Percentiles rank a stretch among this genome's conserved stretches.
Conservation (phyloP, 345 rosid species). For the Salix suchowensis region DNA sequence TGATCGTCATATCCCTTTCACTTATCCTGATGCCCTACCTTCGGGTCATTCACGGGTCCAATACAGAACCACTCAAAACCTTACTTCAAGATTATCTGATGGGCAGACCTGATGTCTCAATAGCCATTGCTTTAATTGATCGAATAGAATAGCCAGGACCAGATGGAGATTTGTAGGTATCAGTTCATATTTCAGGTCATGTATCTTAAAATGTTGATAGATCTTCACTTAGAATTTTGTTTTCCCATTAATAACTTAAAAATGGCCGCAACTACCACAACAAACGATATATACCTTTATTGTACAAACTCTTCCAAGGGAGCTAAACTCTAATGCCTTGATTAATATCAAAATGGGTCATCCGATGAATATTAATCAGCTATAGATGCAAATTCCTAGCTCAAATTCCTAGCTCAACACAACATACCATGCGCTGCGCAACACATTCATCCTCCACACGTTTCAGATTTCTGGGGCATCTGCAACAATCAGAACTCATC, state of each 20-base stretch:
- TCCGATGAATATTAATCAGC: background rate
- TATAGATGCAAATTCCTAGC: background rate
- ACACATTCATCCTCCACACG: background rate
- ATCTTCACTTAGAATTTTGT: background rate
- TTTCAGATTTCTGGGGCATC: slow-evolving; percentile 1
- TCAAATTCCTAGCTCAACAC: background rate
- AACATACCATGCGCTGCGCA: background rate
- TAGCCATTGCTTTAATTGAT: no score
- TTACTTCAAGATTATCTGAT: background rate
- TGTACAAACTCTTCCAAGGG: background rate
- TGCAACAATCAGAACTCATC: background rate
- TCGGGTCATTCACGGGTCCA: background rate
- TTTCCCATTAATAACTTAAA: background rate
- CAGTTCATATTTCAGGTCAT: background rate
- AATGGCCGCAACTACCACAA: background rate
- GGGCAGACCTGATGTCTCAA: background rate
- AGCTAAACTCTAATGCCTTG: background rate
- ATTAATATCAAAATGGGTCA: background rate
- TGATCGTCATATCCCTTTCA: background rate
- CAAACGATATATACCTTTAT: background rate
- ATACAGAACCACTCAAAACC: background rate
- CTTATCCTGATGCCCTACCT: background rate
- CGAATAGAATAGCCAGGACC: background rate
- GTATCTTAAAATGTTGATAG: background rate
- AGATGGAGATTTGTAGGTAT: background rate